A percentile compares a stretch with the other conserved stretches of the same genome.
phyloP scores from a whole-genome alignment of 2,329 filamentous ascomycete species.

The Cylindrodendrum hubeiense region DNA sequence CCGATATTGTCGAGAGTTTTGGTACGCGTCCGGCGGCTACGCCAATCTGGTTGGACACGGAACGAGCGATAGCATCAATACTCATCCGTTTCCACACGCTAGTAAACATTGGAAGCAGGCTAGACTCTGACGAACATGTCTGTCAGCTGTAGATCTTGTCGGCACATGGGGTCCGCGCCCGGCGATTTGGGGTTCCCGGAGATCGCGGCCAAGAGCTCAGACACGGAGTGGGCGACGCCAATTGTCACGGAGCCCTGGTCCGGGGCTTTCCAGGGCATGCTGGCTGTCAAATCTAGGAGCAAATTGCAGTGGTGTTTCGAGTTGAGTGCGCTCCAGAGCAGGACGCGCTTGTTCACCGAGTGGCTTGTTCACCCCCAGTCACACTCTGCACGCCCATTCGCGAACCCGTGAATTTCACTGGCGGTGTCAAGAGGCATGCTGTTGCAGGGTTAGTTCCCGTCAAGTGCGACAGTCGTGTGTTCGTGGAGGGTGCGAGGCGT shows the following conservation, averaged over 20 bases:
- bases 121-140: constrained; percentile 9
- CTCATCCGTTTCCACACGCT: neutral
- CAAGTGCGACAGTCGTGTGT: constrained; percentile 25
- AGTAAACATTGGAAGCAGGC: neutral
- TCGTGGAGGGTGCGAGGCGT: constrained; percentile 18
- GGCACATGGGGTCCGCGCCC: constrained; percentile 13
- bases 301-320: constrained; percentile 31
- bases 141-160: constrained; percentile 19
- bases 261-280: neutral
- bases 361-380: constrained; percentile 18
- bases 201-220: constrained; percentile 15
- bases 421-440: constrained; percentile 6
- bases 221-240: constrained; percentile 2
- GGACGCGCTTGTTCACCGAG: constrained; percentile 20
- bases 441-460: constrained; percentile 21
- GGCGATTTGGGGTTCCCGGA: constrained; percentile 23
- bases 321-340: constrained; percentile 16
- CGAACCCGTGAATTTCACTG: constrained; percentile 24
- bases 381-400: constrained; percentile 8
- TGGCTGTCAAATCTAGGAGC: constrained; percentile 19
- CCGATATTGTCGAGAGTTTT: neutral
- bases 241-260: constrained; percentile 10
- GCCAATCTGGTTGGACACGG: constrained; percentile 1
- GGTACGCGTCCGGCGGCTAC: neutral
- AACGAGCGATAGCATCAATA: constrained; percentile 13